Evolutionary conservation across 1,139 yeast genomes (phyloP).

Genomic region (Yamadazyma aaseri): DNA sequence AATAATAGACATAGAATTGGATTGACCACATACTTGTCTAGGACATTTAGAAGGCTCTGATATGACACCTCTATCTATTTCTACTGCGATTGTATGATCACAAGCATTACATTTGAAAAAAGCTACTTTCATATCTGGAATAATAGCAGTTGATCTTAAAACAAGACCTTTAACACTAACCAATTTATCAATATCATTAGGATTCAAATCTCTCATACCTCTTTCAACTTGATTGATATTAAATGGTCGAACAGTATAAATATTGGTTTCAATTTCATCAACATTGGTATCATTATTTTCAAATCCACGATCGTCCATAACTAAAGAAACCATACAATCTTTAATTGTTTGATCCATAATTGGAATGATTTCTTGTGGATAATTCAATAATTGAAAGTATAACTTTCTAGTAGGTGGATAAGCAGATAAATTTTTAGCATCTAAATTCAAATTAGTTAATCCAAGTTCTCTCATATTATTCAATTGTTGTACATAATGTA

Average conservation of each 20-base stretch:
- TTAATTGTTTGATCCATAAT: slow-evolving; percentile 96
- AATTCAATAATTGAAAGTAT: slow-evolving; percentile 80
- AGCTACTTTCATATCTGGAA: slow-evolving; percentile 98
- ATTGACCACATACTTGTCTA: slow-evolving; percentile 78
- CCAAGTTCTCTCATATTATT: slow-evolving; percentile 77
- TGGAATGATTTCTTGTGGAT: slow-evolving; percentile 96
- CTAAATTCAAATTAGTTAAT: slow-evolving; percentile 78
- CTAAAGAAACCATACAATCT: slow-evolving; percentile 82
- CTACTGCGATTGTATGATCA: slow-evolving; percentile 88
- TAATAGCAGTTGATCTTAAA: slow-evolving; percentile 82
- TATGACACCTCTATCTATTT: slow-evolving; percentile 91
- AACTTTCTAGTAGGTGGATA: slow-evolving; percentile 75
- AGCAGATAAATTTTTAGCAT: slow-evolving; percentile 74
- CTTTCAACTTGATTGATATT: slow-evolving; percentile 61
- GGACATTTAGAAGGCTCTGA: slow-evolving; percentile 94
- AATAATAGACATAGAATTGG: slow-evolving; percentile 83
- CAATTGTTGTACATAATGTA: slow-evolving; percentile 71
- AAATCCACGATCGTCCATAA: slow-evolving; percentile 52
- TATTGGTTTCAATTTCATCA: slow-evolving; percentile 74
- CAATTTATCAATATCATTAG: slow-evolving; percentile 91
- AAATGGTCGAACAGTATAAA: slow-evolving; percentile 87
- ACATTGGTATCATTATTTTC: slow-evolving; percentile 28
- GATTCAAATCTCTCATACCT: slow-evolving; percentile 95
- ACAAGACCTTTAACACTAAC: slow-evolving; percentile 91
- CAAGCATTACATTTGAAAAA: slow-evolving; percentile 95